Base-by-base conservation (phyloP, 257 asterid species). In the Haberlea rhodopensis region DNA sequence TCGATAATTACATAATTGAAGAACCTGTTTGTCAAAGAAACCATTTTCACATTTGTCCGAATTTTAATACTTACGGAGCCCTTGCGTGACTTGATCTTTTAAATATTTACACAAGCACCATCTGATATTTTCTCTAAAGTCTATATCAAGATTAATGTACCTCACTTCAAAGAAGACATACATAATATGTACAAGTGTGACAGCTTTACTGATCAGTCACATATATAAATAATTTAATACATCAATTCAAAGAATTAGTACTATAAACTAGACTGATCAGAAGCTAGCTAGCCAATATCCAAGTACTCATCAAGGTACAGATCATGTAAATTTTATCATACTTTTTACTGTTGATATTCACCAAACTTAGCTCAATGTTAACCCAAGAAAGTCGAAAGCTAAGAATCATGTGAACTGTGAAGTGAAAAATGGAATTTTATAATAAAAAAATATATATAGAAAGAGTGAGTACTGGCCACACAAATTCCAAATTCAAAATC, bases 401-500 rank as follows among this genome's bases (percentile, higher is more conserved):
- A 29, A n/a, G n/a, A n/a, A n/a, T n/a, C n/a, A n/a, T n/a, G n/a
- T n/a, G n/a, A n/a, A n/a, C n/a, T n/a, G n/a, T n/a, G n/a, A n/a
- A n/a, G n/a, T n/a, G 37, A 29, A 29, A 29, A 34, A 34, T 9
- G 2, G 15, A 11, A 6, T 6, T 0, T 31, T 31, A 31, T 1
- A 31, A 8, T 6, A 6, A 11, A 2, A 40, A 40, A 40, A 2
- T 62, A n/a, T n/a, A n/a, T n/a, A n/a, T 69, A 76, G 70, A 74
- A 71, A 74, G 34, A 48, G 11, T 45, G 68, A 60, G 55, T 49
- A 46, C 24, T 51, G 53, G 70, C 24, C 66, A 66, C 58, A 63
- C 57, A 51, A 32, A 25, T 54, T 67, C 55, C 67, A 19, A 46
- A 46, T 62, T 40, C 29, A 54, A 40, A 31, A 16, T 5, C 9